These are phyloP conservation scores for Paralagenidium karlingii DNA, from an alignment of 352 stramenopile genomes.

Conservation along the genomic window DNA sequence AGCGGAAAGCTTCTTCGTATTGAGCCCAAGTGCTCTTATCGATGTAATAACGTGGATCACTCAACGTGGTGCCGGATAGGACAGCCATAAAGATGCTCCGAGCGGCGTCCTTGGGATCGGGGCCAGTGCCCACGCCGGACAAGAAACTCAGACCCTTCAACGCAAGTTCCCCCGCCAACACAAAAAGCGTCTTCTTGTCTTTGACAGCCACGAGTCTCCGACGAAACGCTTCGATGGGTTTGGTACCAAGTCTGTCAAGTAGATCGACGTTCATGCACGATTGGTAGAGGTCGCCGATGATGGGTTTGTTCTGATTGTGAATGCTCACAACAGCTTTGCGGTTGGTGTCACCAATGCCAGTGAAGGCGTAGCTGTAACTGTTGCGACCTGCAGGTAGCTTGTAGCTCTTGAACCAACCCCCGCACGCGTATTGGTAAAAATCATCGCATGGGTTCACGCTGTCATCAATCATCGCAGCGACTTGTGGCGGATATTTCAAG, in stretches of 20 bases:
- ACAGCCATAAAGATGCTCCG: constrained; percentile 74
- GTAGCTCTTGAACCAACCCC: constrained; percentile 28
- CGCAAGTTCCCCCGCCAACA: constrained; percentile 34
- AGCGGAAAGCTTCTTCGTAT: constrained; percentile 54
- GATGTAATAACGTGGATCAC: constrained; percentile 88
- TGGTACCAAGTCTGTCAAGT: constrained; percentile 21
- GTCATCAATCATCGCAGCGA: constrained; percentile 29
- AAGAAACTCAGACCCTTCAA: constrained; percentile 59
- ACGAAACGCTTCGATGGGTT: constrained; percentile 25
- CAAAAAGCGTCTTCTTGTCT: constrained; percentile 29
- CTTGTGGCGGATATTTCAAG: constrained; percentile 6
- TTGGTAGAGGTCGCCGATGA: constrained; percentile 36
- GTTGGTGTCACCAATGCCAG: constrained; percentile 29
- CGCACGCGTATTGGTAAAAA: constrained; percentile 65
- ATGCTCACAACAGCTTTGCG: constrained; percentile 36
- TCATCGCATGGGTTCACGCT: constrained; percentile 40
- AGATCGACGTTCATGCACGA: constrained; percentile 55
- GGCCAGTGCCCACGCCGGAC: constrained; percentile 49
- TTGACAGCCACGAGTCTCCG: constrained; percentile 15
- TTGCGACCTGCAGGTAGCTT: constrained; percentile 15
- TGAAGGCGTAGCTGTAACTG: constrained; percentile 24
- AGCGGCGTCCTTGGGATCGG: constrained; percentile 78
- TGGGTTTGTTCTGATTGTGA: constrained; percentile 45
- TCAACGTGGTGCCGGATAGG: constrained; percentile 76
- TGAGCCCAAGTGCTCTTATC: constrained; percentile 71